Evolutionary conservation across 1,284 basidiomycete species (phyloP).

Genomic region (Ustilago vetiveriae): DNA sequence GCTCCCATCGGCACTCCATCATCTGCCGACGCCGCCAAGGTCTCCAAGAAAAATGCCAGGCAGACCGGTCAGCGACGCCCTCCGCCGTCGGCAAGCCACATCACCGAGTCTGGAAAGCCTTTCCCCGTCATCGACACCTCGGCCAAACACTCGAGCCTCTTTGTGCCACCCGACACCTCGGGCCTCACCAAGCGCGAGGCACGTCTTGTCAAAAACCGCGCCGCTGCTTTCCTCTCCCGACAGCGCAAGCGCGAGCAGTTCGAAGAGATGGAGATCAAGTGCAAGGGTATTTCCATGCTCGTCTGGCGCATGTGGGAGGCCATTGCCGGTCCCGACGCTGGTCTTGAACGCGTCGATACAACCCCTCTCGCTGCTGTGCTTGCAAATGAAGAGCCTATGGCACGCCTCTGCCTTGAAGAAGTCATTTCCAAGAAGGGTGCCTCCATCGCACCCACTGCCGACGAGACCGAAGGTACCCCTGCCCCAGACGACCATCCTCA

Average conservation of each 20-base stretch:
- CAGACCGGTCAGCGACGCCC: conserved; percentile 44
- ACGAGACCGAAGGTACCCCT: conserved; percentile 34
- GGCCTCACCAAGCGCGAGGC: conserved; percentile 89
- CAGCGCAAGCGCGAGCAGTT: conserved; percentile 92
- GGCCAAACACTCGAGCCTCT: conserved; percentile 68
- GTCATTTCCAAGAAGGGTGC: conserved; percentile 54
- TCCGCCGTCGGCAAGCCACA: conserved; percentile 61
- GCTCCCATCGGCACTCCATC: conserved; percentile 4
- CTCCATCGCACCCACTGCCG: conserved; percentile 56
- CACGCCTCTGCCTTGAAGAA: conserved; percentile 46
- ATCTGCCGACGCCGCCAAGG: conserved; percentile 7
- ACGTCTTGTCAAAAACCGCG: conserved; percentile 87
- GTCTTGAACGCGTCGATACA: conserved; percentile 23
- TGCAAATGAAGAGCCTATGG: conserved; percentile 44
- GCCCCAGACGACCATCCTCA: conserved; percentile 14
- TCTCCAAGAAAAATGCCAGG: conserved; percentile 18
- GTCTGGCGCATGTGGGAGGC: conserved; percentile 61
- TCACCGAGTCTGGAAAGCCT: conserved; percentile 63
- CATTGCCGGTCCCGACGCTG: conserved; percentile 47
- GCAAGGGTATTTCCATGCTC: conserved; percentile 63
- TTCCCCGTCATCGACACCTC: conserved; percentile 67
- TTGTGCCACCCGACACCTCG: conserved; percentile 84
- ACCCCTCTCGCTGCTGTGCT: conserved; percentile 40
- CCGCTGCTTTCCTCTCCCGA: conserved; percentile 86
- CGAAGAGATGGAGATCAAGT: conserved; percentile 85